Evolutionary conservation across 106 monocot species (phyloP), one percentile per base, ranked within the genome.

Genomic region (Ottelia alismoides): DNA sequence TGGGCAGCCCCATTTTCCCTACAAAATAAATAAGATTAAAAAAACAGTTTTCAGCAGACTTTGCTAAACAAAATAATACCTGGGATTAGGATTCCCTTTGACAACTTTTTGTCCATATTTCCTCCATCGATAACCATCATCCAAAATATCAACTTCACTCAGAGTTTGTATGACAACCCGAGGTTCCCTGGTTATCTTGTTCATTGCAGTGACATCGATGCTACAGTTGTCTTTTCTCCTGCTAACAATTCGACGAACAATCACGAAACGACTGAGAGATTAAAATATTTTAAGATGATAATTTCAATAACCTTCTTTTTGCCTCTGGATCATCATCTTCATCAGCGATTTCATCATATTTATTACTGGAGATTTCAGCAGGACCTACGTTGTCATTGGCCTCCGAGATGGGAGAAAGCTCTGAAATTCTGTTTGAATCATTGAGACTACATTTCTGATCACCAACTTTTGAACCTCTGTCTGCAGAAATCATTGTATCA

Each of bases 101-200:
- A 96, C 94, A 54, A 96, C 94, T 68, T 96, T 96, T 66, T 96
- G 94, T 20, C 94, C 94, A 72, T 96, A 96, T 61, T 96, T 96
- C 35, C 94, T 81, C 94, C 94, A 96, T 30, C 94, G 88, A 49
- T 96, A 96, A 52, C 94, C 94, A 74, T 96, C 94, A 64, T 96
- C 94, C 72, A 96, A 67, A 68, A 96, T 85, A 57, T 96, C 94
- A 55, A 96, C 94, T 59, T 96, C 94, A 76, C 94, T 96, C 29
- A 96, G 59, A 53, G 94, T 96, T 84, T 96, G 94, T 40, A 96
- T 88, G 59, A 96, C 94, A 51, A 96, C 94, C 65, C 94, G 81
- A 63, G 94, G 94, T 65, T 84, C 88, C 60, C 77, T 77, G 31
- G 56, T 51, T 27, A 47, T 25, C 25, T 60, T 96, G 35, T 68